These are phyloP conservation scores for Dittrichia graveolens DNA, from an alignment of 129 eudicot species.

Conservation along the genomic window DNA sequence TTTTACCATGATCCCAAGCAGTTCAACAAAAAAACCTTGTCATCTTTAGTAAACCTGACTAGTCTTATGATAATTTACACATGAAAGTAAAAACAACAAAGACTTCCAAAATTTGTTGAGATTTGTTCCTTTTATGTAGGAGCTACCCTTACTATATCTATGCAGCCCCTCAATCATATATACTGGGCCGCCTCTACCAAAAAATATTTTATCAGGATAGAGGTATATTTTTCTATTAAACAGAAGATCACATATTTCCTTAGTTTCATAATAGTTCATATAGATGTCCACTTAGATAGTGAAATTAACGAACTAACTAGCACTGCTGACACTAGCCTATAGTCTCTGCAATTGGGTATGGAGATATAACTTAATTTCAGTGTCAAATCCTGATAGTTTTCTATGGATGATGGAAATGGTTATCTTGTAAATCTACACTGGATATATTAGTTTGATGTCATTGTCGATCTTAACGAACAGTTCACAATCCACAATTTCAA, in stretches of 20 bases:
- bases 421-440: constrained; percentile 15
- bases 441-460: not conserved
- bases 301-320: not conserved
- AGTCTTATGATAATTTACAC: not conserved
- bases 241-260: not conserved
- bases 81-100: not conserved
- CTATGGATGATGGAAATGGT: constrained; percentile 3
- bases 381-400: not conserved
- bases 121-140: too few species aligned
- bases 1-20: not conserved
- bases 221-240: not conserved
- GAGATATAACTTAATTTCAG: not conserved
- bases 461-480: constrained; percentile 10
- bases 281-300: constrained; percentile 6
- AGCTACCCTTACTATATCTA: too few species aligned
- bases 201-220: not conserved
- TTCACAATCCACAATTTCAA: constrained; percentile 16
- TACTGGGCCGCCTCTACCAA: not conserved
- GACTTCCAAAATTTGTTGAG: not conserved
- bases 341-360: not conserved
- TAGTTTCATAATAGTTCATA: not conserved
- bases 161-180: too few species aligned
- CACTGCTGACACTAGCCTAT: constrained; percentile 2
- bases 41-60: not conserved
- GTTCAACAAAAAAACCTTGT: not conserved